Percentiles rank a stretch among this genome's conserved stretches.
Conservation (phyloP, 768 basidiomycete species). For the Polyporus arcularius region DNA sequence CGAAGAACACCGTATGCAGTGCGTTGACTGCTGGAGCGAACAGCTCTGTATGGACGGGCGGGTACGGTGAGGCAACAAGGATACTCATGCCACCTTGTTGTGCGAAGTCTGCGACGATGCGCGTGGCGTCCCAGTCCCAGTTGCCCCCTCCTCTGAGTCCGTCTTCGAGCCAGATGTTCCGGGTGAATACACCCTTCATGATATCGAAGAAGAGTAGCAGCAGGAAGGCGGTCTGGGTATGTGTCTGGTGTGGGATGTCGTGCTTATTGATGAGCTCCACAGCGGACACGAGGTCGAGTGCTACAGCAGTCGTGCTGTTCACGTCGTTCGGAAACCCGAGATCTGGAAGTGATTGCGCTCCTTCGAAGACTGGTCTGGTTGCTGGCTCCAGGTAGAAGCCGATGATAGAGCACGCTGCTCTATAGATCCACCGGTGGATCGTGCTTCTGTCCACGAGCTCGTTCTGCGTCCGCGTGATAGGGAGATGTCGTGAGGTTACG, state of each 20-base stretch:
- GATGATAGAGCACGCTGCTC: no score
- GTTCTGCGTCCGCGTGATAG: no score
- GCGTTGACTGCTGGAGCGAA: not conserved
- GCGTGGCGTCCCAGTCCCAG: not conserved
- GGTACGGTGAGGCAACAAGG: not conserved
- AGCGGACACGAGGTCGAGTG: not conserved
- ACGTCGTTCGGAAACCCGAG: not conserved
- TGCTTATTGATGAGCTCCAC: not conserved
- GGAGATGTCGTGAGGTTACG: no score
- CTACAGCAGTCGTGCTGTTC: not conserved
- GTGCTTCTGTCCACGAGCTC: no score
- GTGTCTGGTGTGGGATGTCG: not conserved
- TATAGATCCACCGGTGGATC: no score
- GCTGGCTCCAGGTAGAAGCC: no score
- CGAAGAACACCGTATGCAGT: not conserved
- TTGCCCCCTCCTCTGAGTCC: not conserved
- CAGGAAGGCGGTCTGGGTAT: not conserved
- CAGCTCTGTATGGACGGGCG: not conserved
- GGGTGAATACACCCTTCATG: not conserved
- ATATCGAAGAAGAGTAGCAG: not conserved
- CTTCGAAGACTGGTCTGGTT: no score
- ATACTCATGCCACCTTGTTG: not conserved
- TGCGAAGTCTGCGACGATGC: not conserved
- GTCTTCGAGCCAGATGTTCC: not conserved
- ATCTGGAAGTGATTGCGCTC: not conserved